Evolutionary conservation across 352 stramenopile species (phyloP).

Genomic region (Peronospora destructor): DNA sequence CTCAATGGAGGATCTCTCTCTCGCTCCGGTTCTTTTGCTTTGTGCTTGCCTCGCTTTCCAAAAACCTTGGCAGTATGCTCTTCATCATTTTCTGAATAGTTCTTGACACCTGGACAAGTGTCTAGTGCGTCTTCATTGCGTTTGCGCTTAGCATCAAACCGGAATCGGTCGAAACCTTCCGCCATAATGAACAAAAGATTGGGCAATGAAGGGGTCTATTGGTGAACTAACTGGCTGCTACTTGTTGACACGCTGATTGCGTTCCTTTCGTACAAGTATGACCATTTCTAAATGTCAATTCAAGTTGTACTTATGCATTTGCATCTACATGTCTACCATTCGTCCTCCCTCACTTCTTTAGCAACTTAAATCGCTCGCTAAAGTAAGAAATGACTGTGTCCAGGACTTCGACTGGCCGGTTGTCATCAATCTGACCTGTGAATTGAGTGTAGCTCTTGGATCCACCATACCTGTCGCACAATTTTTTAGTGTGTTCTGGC

Average conservation of each 20-base stretch:
- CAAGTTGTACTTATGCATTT: background rate
- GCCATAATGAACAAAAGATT: conserved; percentile 4
- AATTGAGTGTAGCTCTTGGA: conserved; percentile 55
- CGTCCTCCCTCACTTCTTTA: conserved; percentile 11
- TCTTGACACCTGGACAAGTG: background rate
- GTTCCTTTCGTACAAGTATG: background rate
- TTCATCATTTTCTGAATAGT: background rate
- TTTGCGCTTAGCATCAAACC: conserved; percentile 49
- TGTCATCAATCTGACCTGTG: conserved; percentile 52
- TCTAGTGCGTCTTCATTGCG: conserved; percentile 11
- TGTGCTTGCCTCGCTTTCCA: conserved; percentile 14
- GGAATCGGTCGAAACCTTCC: conserved; percentile 52
- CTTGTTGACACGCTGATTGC: background rate
- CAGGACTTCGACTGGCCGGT: conserved; percentile 43
- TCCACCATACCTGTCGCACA: conserved; percentile 55
- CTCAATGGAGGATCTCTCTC: background rate
- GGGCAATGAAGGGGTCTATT: background rate
- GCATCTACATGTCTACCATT: background rate
- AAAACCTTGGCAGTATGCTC: background rate
- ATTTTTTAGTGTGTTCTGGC: conserved; percentile 41
- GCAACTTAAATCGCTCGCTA: conserved; percentile 16
- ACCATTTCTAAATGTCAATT: background rate
- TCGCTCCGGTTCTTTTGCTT: conserved; percentile 2
- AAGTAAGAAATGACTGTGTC: conserved; percentile 40
- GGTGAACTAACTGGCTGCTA: background rate